A percentile compares a stretch with the other conserved stretches of the same genome.
Conservation (phyloP, 1,284 basidiomycete species). For the Meripilus lineatus region DNA sequence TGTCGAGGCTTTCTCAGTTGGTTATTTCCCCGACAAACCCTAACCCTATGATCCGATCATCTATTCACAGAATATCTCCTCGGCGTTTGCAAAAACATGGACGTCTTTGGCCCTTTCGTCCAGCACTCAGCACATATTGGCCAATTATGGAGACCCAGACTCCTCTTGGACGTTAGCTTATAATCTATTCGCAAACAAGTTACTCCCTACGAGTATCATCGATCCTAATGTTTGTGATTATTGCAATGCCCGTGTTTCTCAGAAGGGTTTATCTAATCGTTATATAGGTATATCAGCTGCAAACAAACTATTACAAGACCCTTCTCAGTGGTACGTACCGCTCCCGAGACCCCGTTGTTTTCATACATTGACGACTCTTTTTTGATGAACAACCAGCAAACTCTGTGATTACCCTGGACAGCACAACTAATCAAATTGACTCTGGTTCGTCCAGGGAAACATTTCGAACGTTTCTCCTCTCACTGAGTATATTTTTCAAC, state of each 20-base stretch:
- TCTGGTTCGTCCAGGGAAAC: too few species aligned
- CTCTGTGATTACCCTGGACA: too few species aligned
- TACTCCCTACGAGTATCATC: constrained; percentile 32
- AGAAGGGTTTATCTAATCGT: too few species aligned
- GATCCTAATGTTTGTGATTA: background rate
- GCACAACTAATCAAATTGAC: too few species aligned
- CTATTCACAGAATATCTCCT: constrained; percentile 12
- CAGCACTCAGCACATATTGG: constrained; percentile 23
- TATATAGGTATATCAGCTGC: background rate
- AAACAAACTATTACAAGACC: background rate
- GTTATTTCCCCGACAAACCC: too few species aligned
- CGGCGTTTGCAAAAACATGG: constrained; percentile 19
- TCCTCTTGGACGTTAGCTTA: constrained; percentile 55
- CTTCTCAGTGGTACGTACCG: too few species aligned
- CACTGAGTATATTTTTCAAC: too few species aligned
- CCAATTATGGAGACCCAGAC: constrained; percentile 38
- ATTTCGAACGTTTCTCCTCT: too few species aligned
- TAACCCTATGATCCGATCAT: background rate
- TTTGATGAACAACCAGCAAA: too few species aligned
- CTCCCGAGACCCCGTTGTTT: too few species aligned
- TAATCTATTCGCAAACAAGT: constrained; percentile 60
- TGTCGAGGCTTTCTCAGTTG: constrained; percentile 50
- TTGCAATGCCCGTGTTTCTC: too few species aligned
- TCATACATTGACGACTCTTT: too few species aligned
- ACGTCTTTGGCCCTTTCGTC: constrained; percentile 31